Conservation (phyloP, 169 alveolate genomes). For the Plasmodium knowlesi region DNA sequence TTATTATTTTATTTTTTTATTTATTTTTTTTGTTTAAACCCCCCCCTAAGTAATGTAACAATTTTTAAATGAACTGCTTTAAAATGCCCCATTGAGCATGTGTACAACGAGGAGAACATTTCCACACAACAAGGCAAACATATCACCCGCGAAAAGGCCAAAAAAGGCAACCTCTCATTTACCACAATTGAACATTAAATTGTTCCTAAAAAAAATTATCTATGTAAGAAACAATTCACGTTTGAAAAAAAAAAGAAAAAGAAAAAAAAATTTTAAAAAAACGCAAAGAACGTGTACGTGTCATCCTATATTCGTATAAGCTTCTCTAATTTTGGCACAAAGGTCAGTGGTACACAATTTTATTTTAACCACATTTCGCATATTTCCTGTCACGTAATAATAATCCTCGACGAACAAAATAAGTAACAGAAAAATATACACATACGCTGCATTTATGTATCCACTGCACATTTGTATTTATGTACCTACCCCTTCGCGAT, state of each 20-base stretch:
- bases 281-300: neutral
- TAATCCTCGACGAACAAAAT: neutral
- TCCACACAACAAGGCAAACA: neutral
- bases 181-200: neutral
- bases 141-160: neutral
- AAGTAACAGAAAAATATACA: neutral
- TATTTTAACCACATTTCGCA: neutral
- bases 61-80: neutral
- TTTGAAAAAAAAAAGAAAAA: neutral
- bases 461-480: neutral
- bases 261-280: too few relatives aligned
- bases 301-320: neutral
- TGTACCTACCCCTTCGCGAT: neutral
- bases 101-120: neutral
- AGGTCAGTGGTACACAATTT: neutral
- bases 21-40: neutral
- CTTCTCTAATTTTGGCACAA: neutral
- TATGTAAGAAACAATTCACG: neutral
- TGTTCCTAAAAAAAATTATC: neutral
- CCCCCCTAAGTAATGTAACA: neutral
- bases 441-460: neutral
- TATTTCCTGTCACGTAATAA: neutral
- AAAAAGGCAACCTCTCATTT: neutral
- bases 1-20: neutral
- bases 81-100: neutral